Conservation (phyloP, 2,329 filamentous ascomycete genomes). For the Nakataea oryzae region DNA sequence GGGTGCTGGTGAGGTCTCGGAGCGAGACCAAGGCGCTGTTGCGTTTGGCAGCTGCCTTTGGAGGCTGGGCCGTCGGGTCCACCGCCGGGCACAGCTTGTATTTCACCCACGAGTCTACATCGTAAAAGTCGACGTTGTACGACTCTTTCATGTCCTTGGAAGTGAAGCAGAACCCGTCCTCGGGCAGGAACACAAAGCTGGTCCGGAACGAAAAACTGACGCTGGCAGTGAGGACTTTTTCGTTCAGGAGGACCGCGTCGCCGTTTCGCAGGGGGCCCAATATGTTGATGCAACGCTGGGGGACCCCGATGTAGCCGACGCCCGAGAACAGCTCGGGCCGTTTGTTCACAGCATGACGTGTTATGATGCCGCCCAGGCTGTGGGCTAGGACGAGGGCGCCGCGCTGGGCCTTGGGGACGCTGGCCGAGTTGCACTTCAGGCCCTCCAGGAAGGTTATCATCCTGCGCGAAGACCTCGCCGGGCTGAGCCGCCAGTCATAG, state of each 20-base stretch:
- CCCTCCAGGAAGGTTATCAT: conserved; percentile 64
- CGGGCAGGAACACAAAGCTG: conserved; percentile 73
- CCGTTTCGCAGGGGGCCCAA: conserved; percentile 82
- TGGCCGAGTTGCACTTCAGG: conserved; percentile 56
- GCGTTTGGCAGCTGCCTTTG: conserved; percentile 19
- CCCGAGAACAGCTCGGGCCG: conserved; percentile 77
- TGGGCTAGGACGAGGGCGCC: conserved; percentile 81
- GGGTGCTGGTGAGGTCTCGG: conserved; percentile 30
- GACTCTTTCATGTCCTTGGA: conserved; percentile 71
- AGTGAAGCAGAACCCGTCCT: conserved; percentile 80
- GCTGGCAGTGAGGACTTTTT: conserved; percentile 79
- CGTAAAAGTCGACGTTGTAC: conserved; percentile 77
- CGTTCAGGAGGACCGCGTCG: conserved; percentile 84
- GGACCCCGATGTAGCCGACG: conserved; percentile 76
- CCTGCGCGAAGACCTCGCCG: conserved; percentile 59
- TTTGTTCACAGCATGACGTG: conserved; percentile 77
- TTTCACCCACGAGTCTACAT: conserved; percentile 68
- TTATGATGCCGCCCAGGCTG: conserved; percentile 79
- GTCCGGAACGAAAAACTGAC: conserved; percentile 90
- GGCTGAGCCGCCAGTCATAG: conserved; percentile 90
- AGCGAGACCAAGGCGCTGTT: conserved; percentile 31
- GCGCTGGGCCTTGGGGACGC: conserved; percentile 34
- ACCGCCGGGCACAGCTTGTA: conserved; percentile 72
- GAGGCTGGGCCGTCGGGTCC: conserved; percentile 49
- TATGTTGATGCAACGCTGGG: conserved; percentile 82